phyloP scores from a whole-genome alignment of 176 grass and related monocot genomes.

The Oropetium thomaeum region DNA sequence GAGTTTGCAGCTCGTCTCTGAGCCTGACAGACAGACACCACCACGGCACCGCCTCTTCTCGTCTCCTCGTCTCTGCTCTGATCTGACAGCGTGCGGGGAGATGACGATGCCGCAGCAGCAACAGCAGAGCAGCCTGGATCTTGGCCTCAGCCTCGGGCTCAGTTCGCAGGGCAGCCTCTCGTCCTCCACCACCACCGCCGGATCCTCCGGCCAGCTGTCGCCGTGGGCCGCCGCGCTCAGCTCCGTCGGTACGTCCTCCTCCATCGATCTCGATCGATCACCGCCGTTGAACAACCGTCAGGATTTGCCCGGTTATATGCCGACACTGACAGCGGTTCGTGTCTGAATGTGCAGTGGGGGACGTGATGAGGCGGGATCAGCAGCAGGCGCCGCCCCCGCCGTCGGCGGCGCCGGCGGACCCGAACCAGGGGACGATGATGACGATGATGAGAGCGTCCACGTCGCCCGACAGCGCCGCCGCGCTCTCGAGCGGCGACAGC shows the following conservation, averaged over 20 bases:
- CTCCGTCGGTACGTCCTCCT: constrained; percentile 16
- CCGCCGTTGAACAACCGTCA: too few species aligned
- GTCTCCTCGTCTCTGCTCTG: background rate
- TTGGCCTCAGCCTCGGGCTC: constrained; percentile 51
- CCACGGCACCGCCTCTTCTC: background rate
- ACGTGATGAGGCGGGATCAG: background rate
- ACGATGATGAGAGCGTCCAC: constrained; percentile 34
- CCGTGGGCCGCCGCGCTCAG: constrained; percentile 35
- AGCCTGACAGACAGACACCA: too few species aligned
- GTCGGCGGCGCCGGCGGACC: background rate
- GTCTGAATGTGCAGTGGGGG: constrained; percentile 16
- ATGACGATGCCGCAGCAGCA: constrained; percentile 38
- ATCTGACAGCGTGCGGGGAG: background rate
- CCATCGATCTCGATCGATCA: too few species aligned
- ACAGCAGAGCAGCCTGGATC: constrained; percentile 38
- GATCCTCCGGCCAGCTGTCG: constrained; percentile 18
- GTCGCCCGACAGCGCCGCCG: constrained; percentile 64
- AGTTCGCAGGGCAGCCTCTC: constrained; percentile 55
- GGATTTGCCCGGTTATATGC: too few species aligned
- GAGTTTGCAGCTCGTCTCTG: too few species aligned
- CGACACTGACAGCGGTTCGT: too few species aligned
- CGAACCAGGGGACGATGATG: background rate
- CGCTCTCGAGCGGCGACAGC: constrained; percentile 58
- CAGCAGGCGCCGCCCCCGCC: too few species aligned
- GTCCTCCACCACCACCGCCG: constrained; percentile 53